Base-by-base conservation (phyloP, 306 rosid genomes). In the Dryas drummondii region DNA sequence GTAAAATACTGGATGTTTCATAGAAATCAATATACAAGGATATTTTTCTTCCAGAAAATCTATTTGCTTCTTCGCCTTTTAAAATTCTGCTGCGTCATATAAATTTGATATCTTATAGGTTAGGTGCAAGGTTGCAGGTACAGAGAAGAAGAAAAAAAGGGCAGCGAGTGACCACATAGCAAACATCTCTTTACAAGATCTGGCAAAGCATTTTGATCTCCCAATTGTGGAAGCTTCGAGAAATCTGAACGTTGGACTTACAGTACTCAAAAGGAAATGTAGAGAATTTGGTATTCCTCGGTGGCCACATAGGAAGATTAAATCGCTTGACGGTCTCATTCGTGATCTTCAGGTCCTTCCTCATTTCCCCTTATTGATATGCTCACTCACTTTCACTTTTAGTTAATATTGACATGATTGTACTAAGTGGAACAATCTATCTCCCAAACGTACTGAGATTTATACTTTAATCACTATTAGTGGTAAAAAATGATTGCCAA, bases 231-330 rank as follows among this genome's bases (percentile, higher is more conserved):
- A 89, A 87, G 98, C 98, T 45, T 88, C 98, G 49, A 93, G 78
- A 80, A 85, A 81, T 73, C 83, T 91, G 70, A 88, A 93, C 17
- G 86, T 91, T 58, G 98, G 98, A 58, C 89, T 93, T 50, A 89
- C 98, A 45, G 97, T 87, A 72, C 96, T 93, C 57, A 93, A 93
- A 84, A 87, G 79, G 83, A 93, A 89, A 80, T 89, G 98, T 78
- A 89, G 98, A 87, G 97, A 93, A 76, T 87, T 89, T 12, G 97
- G 98, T 46, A 93, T 93, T 77, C 91, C 90, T 45, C 93, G 98
- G 69, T 93, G 98, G 96, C 98, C 97, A 52, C 98, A 93, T 80
- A 86, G 98, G 83, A 93, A 93, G 83, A 89, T 93, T 71, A 93
- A 89, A 85, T 93, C 98, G 12, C 93, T 93, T 14, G 97, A 89